Percentiles rank a stretch among this genome's conserved stretches.
phyloP scores from a whole-genome alignment of 192 early-diverging fungal genomes.

The Entomortierella chlamydospora region DNA sequence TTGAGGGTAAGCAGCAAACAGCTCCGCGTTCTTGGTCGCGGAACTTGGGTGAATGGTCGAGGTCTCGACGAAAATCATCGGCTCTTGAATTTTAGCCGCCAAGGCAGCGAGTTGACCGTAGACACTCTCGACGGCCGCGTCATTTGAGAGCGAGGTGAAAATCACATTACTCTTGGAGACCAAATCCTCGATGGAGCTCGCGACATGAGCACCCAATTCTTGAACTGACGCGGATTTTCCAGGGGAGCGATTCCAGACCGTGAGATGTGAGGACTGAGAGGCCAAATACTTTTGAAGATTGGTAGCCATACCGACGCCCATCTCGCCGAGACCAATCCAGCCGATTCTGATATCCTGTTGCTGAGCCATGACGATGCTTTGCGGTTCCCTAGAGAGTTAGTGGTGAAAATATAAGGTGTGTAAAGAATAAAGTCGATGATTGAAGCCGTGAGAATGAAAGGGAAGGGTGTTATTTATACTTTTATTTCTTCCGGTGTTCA shows the following conservation, averaged over 20 bases:
- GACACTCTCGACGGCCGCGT: conserved; percentile 62
- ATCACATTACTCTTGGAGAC: conserved; percentile 63
- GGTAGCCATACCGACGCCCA: conserved; percentile 72
- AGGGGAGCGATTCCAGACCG: conserved; percentile 74
- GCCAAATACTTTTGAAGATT: conserved; percentile 66
- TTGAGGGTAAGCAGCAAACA: conserved; percentile 21
- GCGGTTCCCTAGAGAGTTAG: neutral
- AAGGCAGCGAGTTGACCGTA: conserved; percentile 55
- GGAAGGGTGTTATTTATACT: no score
- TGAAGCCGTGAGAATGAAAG: no score
- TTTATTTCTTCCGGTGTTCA: no score
- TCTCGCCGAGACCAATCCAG: conserved; percentile 73
- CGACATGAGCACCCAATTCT: conserved; percentile 55
- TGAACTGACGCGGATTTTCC: conserved; percentile 57
- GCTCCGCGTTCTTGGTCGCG: conserved; percentile 39
- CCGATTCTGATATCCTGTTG: conserved; percentile 53
- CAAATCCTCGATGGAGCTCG: conserved; percentile 51
- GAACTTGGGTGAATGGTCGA: conserved; percentile 67
- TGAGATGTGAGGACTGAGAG: conserved; percentile 38
- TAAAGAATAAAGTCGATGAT: no score
- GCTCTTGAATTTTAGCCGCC: conserved; percentile 9
- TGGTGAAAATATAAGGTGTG: neutral
- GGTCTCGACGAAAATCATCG: conserved; percentile 66
- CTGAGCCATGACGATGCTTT: neutral
- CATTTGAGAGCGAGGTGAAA: conserved; percentile 72